Conservation (phyloP, 1,284 basidiomycete species). For the Fomitiporia mediterranea region DNA sequence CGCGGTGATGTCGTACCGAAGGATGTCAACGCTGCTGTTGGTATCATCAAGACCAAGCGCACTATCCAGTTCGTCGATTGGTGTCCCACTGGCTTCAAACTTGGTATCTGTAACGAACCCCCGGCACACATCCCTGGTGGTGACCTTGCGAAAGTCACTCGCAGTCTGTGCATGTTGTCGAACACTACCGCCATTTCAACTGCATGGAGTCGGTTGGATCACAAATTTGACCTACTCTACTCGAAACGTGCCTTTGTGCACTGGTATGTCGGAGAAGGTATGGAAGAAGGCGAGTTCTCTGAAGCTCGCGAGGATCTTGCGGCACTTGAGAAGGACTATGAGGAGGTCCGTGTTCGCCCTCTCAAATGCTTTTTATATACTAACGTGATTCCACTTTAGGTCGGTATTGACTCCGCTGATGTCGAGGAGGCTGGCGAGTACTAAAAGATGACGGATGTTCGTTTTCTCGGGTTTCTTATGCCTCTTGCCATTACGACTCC, state of each 20-base stretch:
- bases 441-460: slow-evolving; percentile 34
- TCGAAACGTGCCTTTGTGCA: slow-evolving; percentile 91
- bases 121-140: slow-evolving; percentile 88
- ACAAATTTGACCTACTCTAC: slow-evolving; percentile 98
- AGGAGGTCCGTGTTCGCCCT: slow-evolving; percentile 62
- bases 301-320: slow-evolving; percentile 97
- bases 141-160: slow-evolving; percentile 90
- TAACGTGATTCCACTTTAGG: slow-evolving; percentile 60
- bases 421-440: slow-evolving; percentile 79
- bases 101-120: slow-evolving; percentile 97
- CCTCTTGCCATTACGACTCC: slow-evolving; percentile 16
- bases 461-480: slow-evolving; percentile 11
- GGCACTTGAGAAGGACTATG: slow-evolving; percentile 95
- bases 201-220: slow-evolving; percentile 89
- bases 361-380: slow-evolving; percentile 41
- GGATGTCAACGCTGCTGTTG: slow-evolving; percentile 92
- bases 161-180: slow-evolving; percentile 94
- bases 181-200: slow-evolving; percentile 84
- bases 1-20: slow-evolving; percentile 98
- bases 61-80: slow-evolving; percentile 98
- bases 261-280: slow-evolving; percentile 97
- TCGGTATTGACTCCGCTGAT: slow-evolving; percentile 85
- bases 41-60: slow-evolving; percentile 93
- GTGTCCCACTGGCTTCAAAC: slow-evolving; percentile 98
- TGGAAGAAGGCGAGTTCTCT: slow-evolving; percentile 99